Base-by-base conservation (phyloP, 2,329 filamentous ascomycete species). In the Cordyceps farinosa region DNA sequence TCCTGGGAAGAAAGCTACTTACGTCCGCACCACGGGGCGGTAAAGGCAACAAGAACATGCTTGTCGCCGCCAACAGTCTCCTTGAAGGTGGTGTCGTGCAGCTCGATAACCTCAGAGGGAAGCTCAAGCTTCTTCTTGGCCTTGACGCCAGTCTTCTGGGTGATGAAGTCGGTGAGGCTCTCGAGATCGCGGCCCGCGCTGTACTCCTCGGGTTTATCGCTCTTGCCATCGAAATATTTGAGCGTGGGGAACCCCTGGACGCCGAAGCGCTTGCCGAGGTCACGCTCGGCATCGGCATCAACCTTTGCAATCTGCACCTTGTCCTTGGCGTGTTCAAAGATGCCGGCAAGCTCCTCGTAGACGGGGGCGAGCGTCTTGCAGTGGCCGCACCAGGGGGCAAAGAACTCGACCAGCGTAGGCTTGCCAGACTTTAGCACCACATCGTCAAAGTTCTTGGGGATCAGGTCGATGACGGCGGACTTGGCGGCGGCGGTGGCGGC, bases 1-100 rank as follows among this genome's bases (percentile, higher is more conserved):
- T 11, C 11, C 8, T 11, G 32, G 11, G 17, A 22, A 27, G 6
- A 29, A 9, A 10, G 34, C 27, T 55, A 90, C 92, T 79, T 86
- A 98, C 95, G 94, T 77, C 94, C 94, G 79, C 95, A 99, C 95
- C 94, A 98, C 60, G 95, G 93, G 60, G 95, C 94, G 70, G 96
- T 99, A 78, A 99, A 99, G 52, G 96, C 93, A 74, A 99, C 93
- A 62, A 99, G 78, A 27, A 96, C 91, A 77, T 96, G 84, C 84
- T 96, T 92, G 67, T 96, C 91, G 58, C 87, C 83, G 67, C 94
- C 94, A 79, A 97, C 82, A 65, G 85, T 81, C 74, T 88, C 80
- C 77, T 87, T 86, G 79, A 98, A 98, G 64, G 86, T 87, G 69
- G 83, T 77, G 72, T 98, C 92, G 57, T 85, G 92, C 76, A 99